These are phyloP conservation scores for Fusarium concolor DNA, from an alignment of 2,329 filamentous ascomycete species.

Conservation along the genomic window DNA sequence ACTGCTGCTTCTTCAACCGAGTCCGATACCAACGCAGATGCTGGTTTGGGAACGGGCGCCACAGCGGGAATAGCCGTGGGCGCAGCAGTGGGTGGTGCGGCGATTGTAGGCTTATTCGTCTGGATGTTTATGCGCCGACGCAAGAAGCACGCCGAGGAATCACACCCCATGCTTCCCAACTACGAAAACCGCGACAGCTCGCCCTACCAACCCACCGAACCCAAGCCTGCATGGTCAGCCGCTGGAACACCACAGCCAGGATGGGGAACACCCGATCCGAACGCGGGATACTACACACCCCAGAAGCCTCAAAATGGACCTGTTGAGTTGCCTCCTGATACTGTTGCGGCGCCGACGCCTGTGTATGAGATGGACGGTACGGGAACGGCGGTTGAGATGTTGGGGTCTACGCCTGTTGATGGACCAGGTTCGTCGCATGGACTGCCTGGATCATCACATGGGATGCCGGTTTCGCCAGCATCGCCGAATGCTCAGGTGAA, in stretches of 20 bases:
- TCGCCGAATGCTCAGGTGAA: not conserved
- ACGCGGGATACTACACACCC: constrained; percentile 18
- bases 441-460: constrained; percentile 12
- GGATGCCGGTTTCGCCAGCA: not conserved
- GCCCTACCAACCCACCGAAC: constrained; percentile 38
- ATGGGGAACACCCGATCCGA: constrained; percentile 16
- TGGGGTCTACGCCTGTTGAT: constrained; percentile 17
- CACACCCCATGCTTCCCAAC: constrained; percentile 48
- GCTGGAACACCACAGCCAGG: constrained; percentile 10
- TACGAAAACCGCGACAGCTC: constrained; percentile 33
- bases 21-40: not conserved
- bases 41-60: constrained; percentile 50
- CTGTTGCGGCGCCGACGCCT: not conserved
- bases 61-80: constrained; percentile 58
- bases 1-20: not conserved
- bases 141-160: constrained; percentile 44
- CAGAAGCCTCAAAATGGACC: constrained; percentile 4
- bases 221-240: constrained; percentile 32
- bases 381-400: constrained; percentile 28
- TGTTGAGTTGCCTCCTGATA: constrained; percentile 26
- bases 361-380: constrained; percentile 45
- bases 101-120: constrained; percentile 39
- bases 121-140: constrained; percentile 48
- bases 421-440: constrained; percentile 9
- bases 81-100: constrained; percentile 47